Evolutionary conservation across 176 grass and related monocot species (phyloP), one percentile per base, ranked within the genome.

Genomic region (Phoenix roebelenii): DNA sequence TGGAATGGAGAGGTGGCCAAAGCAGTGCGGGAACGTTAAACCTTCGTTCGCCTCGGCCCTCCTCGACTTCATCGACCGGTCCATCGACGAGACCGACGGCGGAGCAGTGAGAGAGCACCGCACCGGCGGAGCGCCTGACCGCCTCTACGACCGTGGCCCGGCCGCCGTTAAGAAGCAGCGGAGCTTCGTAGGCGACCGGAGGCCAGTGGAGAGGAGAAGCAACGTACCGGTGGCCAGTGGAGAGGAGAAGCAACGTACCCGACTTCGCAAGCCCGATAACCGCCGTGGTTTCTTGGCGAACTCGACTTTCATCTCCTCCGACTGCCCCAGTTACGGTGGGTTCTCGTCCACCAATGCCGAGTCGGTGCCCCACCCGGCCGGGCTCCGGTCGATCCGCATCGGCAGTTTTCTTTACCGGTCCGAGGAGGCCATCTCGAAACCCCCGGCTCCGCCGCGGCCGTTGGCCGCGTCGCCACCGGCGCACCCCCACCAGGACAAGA

Each of bases 31-130:
- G 16, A 61, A 74, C 7, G 80, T 79, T 28, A 74, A 82, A 65
- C 70, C 82, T 57, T 95, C 85, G 51, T 96, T 96, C 80, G 90
- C 86, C 30, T 84, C 91, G 15, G 79, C 83, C 26, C 80, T 96
- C 5, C 83, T 90, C 65, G 83, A 90, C 54, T 86, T 79, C 51
- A 96, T 96, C 80, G 90, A 96, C 75, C 83, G 82, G 18, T 96
- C 91, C 12, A 78, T 96, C 25, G 91, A 96, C 56, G 62, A 44
- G 35, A 44, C 59, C 22, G 77, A 82, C 24, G 76, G 74, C 15
- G 20, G 28, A 39, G 30, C 26, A 61, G 25, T 15, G 51, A n/a
- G 19, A 62, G 35, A 44, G 35, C 7, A 44, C 7, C 35, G 35
- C 71, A n/a, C 18, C 66, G 22, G 35, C 57, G 52, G 52, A 49